These are phyloP conservation scores for Polygonum maritimum DNA, from an alignment of 148 eudicot genomes.

Conservation along the genomic window DNA sequence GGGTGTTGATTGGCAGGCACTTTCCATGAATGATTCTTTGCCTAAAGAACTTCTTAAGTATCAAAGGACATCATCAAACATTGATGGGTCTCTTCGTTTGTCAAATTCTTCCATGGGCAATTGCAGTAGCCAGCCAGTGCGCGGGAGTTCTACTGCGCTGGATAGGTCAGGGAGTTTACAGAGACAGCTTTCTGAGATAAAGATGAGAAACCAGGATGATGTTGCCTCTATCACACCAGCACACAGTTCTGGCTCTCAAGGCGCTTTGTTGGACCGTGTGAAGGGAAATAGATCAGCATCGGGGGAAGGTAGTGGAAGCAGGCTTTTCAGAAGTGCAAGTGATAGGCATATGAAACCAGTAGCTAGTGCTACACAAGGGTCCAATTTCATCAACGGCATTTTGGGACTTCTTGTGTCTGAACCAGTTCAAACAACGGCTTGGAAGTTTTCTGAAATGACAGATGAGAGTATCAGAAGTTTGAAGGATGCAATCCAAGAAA, in stretches of 20 bases:
- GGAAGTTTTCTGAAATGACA: conserved; percentile 57
- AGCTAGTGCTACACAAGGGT: conserved; percentile 24
- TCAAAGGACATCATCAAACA: conserved; percentile 33
- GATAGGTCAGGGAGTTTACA: conserved; percentile 57
- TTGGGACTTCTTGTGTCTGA: conserved; percentile 65
- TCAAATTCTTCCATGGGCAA: conserved; percentile 43
- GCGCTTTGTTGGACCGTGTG: conserved; percentile 43
- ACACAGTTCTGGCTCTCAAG: conserved; percentile 59
- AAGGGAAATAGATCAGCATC: conserved; percentile 38
- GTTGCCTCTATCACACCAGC: conserved; percentile 35
- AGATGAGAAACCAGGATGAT: conserved; percentile 31
- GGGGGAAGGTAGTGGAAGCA: conserved; percentile 46
- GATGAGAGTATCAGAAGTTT: conserved; percentile 37
- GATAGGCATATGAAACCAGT: conserved; percentile 38
- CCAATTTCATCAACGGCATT: conserved; percentile 56
- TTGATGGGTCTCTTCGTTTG: conserved; percentile 41
- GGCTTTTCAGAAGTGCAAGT: conserved; percentile 30
- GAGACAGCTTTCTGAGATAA: conserved; percentile 43
- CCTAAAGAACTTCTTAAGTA: conserved; percentile 38
- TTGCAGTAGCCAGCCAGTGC: conserved; percentile 37
- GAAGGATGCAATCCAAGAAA: conserved; percentile 56
- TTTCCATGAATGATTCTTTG: conserved; percentile 38
- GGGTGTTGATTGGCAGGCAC: conserved; percentile 78
- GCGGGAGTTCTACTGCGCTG: conserved; percentile 26
- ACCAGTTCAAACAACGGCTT: conserved; percentile 54